phyloP scores from a whole-genome alignment of 352 stramenopile species.

The Pythium brassicae region DNA sequence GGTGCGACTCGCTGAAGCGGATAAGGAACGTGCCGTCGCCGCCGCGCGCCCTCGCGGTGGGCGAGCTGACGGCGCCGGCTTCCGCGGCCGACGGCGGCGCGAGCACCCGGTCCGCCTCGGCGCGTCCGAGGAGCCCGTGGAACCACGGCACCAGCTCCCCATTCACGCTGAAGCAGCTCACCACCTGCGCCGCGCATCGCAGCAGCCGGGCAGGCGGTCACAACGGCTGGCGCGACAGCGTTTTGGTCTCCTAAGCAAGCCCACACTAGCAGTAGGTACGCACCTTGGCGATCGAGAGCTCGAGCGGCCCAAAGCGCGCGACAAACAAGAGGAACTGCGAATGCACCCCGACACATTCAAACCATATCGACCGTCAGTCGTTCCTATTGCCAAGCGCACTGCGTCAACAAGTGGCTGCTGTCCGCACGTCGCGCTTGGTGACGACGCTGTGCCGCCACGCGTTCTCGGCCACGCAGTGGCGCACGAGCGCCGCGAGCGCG shows the following conservation, averaged over 20 bases:
- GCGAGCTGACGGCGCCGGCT: not conserved
- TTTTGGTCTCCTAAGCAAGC: too few species aligned
- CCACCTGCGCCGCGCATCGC: too few species aligned
- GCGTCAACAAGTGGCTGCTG: too few species aligned
- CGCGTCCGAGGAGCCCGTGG: constrained; percentile 51
- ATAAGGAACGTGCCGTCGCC: constrained; percentile 71
- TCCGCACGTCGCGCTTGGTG: constrained; percentile 35
- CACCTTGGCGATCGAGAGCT: constrained; percentile 44
- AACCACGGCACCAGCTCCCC: constrained; percentile 71
- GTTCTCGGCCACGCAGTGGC: constrained; percentile 43
- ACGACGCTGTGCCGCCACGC: constrained; percentile 40
- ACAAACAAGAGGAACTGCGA: constrained; percentile 56
- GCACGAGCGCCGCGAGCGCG: constrained; percentile 48
- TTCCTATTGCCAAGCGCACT: too few species aligned
- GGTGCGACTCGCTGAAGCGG: constrained; percentile 76
- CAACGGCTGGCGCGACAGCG: too few species aligned
- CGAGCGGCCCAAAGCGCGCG: constrained; percentile 65
- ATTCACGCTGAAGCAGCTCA: constrained; percentile 56
- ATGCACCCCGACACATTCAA: too few species aligned
- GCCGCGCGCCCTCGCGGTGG: not conserved
- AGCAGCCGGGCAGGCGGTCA: too few species aligned
- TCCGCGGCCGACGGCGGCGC: not conserved
- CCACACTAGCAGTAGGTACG: too few species aligned
- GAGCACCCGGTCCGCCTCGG: constrained; percentile 43
- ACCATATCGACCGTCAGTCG: constrained; percentile 5